phyloP scores from a whole-genome alignment of 148 eudicot genomes.

The Pharnaceum exiguum region DNA sequence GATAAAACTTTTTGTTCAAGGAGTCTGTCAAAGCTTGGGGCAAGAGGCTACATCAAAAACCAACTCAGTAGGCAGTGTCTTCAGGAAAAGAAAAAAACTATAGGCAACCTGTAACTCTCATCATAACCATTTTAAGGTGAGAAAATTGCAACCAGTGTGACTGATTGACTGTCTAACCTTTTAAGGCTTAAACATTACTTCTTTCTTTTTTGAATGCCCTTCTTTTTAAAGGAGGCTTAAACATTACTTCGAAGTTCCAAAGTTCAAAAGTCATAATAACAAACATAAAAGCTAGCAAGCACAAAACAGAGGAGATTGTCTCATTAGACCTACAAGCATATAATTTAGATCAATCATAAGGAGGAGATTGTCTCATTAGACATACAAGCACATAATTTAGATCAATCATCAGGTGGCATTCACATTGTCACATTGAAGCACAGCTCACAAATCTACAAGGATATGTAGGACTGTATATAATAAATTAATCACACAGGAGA shows the following conservation, averaged over 20 bases:
- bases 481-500: neutral
- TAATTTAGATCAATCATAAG: neutral
- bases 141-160: neutral
- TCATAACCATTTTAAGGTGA: neutral
- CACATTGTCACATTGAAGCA: too few relatives aligned
- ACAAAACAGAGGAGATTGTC: conserved; percentile 9
- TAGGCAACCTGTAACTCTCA: neutral
- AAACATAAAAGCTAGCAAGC: conserved; percentile 8
- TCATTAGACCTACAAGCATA: conserved; percentile 24
- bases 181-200: too few relatives aligned
- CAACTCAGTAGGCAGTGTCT: too few relatives aligned
- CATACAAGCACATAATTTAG: conserved; percentile 13
- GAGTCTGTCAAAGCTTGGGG: too few relatives aligned
- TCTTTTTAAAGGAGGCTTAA: too few relatives aligned
- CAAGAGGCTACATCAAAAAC: too few relatives aligned
- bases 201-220: too few relatives aligned
- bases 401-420: too few relatives aligned
- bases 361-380: conserved; percentile 8
- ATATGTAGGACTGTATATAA: conserved; percentile 8
- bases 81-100: neutral
- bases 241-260: conserved; percentile 5
- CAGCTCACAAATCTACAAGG: conserved; percentile 10
- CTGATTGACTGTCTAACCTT: neutral
- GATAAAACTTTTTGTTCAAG: too few relatives aligned
- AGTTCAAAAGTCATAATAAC: too few relatives aligned